Conservation (phyloP, 164 flowering plant species). For the Magnolia sinica region DNA sequence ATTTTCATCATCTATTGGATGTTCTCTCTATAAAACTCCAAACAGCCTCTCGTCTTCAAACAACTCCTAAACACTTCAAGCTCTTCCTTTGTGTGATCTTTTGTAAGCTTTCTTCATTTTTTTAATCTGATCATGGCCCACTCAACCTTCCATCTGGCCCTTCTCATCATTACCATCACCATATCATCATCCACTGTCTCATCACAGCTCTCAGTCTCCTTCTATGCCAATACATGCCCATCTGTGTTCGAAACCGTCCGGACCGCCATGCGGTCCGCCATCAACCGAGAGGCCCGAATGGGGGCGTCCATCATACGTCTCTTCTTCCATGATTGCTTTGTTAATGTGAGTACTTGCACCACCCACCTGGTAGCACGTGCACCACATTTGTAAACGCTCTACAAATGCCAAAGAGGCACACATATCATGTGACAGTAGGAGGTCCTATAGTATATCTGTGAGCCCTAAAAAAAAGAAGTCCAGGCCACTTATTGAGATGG, state of each 20-base stretch:
- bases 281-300: constrained; percentile 31
- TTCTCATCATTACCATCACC: neutral
- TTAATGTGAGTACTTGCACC: constrained; percentile 9
- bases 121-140: neutral
- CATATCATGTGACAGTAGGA: too few relatives aligned
- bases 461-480: too few relatives aligned
- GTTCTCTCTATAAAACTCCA: too few relatives aligned
- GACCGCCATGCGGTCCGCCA: constrained; percentile 15
- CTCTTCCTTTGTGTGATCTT: too few relatives aligned
- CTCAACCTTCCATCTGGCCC: neutral
- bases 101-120: neutral
- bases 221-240: constrained; percentile 31
- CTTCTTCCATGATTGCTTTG: constrained; percentile 46
- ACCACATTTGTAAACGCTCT: too few relatives aligned
- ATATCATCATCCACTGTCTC: constrained; percentile 6
- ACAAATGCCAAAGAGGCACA: too few relatives aligned
- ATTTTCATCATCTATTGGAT: too few relatives aligned
- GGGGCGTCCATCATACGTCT: constrained; percentile 41
- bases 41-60: too few relatives aligned
- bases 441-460: too few relatives aligned
- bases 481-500: too few relatives aligned
- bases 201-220: constrained; percentile 24
- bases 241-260: constrained; percentile 29
- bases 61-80: too few relatives aligned
- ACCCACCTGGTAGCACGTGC: too few relatives aligned